Evolutionary conservation across 1,139 yeast genomes (phyloP), one percentile per base, ranked within the genome.

Genomic region (Saccharomycopsis crataegensis): DNA sequence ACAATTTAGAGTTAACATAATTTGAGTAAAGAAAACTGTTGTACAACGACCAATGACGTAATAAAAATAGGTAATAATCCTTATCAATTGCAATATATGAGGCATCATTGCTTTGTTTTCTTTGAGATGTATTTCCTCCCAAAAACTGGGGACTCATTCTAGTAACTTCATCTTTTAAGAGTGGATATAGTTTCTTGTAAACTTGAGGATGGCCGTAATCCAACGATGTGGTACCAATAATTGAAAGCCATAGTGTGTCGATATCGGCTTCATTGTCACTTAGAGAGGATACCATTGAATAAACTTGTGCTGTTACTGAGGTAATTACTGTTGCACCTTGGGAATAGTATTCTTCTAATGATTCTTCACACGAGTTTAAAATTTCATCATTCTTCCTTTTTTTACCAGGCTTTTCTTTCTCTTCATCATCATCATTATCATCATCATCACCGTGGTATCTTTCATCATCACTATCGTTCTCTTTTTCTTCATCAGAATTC

Each of bases 31-130:
- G 80, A 70, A 94, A 90, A 56, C 97, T 78, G 61, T 93, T 96
- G 68, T 93, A 93, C 28, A 94, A 71, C 5, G 96, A 86, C 88
- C 98, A 91, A 67, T 93, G 97, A 49, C 98, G 82, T 54, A 93
- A 74, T 48, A 94, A 71, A 66, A 91, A 94, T 48, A 94, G 72
- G 57, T 90, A 84, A 67, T 88, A 93, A 66, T 94, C 99, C 43
- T 84, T 79, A 63, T 88, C 96, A 14, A 89, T 74, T 36, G 78
- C 75, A 31, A 91, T 70, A 1, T 82, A 70, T 1, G 81, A 74
- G 36, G 87, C 79, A 62, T 87, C 94, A 5, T 87, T 84, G 34
- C 79, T 77, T 58, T 73, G 47, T 7, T 37, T 33, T 14, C 47
- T 17, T 31, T 32, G 17, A 49, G 31, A n/a, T 55, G 48, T 2